Conservation (phyloP, 2,329 filamentous ascomycete genomes). For the Ophiocordyceps unilateralis region DNA sequence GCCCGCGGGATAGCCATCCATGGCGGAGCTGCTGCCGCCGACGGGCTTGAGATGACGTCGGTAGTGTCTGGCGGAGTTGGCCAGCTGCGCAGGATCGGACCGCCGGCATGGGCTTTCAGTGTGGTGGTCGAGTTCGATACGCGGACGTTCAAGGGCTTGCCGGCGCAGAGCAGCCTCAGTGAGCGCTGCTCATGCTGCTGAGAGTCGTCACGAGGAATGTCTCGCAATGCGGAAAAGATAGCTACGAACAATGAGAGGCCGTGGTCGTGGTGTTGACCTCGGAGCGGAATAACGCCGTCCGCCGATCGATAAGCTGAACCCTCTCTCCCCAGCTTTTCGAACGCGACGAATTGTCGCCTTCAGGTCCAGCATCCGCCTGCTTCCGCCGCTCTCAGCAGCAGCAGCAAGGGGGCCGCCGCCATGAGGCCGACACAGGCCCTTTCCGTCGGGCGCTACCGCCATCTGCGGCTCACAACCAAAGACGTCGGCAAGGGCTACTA, state of each 20-base stretch:
- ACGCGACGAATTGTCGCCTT: neutral
- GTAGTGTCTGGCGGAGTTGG: neutral
- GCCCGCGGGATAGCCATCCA: constrained; percentile 65
- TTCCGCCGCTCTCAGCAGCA: neutral
- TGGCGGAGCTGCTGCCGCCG: constrained; percentile 17
- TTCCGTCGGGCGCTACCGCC: constrained; percentile 49
- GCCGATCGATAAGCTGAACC: constrained; percentile 6
- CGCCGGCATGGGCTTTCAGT: neutral
- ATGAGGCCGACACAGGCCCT: constrained; percentile 57
- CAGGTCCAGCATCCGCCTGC: neutral
- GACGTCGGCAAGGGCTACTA: constrained; percentile 88
- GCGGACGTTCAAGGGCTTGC: neutral
- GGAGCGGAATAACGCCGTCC: constrained; percentile 14
- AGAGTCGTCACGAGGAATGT: neutral
- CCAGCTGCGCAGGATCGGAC: neutral
- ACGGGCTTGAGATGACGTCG: neutral
- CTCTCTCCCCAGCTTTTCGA: neutral
- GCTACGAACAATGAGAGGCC: neutral
- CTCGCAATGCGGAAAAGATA: too few relatives aligned
- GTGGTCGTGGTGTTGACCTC: neutral
- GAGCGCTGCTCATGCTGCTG: too few relatives aligned
- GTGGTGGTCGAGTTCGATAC: neutral
- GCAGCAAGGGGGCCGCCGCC: constrained; percentile 10
- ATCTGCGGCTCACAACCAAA: constrained; percentile 77
- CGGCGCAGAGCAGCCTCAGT: too few relatives aligned